Percentiles rank a stretch among this genome's conserved stretches.
Evolutionary conservation across 352 stramenopile genomes (phyloP).

Genomic region (Hyaloperonospora arabidopsidis): DNA sequence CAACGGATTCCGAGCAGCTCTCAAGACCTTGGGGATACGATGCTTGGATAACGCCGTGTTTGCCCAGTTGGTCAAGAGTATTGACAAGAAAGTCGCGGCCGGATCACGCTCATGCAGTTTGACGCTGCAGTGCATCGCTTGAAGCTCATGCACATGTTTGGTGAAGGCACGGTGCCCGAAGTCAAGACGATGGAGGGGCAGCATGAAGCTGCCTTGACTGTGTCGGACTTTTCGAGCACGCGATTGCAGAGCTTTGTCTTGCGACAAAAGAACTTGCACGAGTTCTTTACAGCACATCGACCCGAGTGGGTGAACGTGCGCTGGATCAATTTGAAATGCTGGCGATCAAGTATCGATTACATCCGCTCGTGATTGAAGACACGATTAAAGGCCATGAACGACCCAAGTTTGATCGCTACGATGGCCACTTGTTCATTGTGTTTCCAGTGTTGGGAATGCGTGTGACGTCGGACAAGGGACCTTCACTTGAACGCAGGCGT

Average conservation of each 20-base stretch:
- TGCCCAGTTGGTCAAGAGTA: slow-evolving; percentile 59
- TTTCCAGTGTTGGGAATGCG: slow-evolving; percentile 79
- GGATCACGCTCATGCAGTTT: slow-evolving; percentile 66
- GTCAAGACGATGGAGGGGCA: slow-evolving; percentile 46
- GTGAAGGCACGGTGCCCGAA: slow-evolving; percentile 50
- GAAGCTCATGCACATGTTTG: slow-evolving; percentile 83
- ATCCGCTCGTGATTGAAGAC: slow-evolving; percentile 80
- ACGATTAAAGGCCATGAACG: slow-evolving; percentile 82
- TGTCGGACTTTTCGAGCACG: slow-evolving; percentile 74
- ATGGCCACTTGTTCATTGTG: slow-evolving; percentile 76
- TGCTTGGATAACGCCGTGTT: slow-evolving; percentile 64
- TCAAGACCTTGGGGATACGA: slow-evolving; percentile 64
- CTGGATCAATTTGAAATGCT: slow-evolving; percentile 82
- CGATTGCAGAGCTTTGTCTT: slow-evolving; percentile 63
- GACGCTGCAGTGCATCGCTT: slow-evolving; percentile 77
- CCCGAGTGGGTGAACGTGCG: slow-evolving; percentile 76
- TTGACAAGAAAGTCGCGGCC: slow-evolving; percentile 40
- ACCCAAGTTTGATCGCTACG: slow-evolving; percentile 81
- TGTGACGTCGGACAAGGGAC: slow-evolving; percentile 34
- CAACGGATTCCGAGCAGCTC: slow-evolving; percentile 44
- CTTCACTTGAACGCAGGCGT: slow-evolving; percentile 30
- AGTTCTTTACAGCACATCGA: slow-evolving; percentile 69
- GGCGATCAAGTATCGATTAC: slow-evolving; percentile 84
- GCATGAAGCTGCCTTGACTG: slow-evolving; percentile 46
- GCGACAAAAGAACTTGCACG: slow-evolving; percentile 37